Evolutionary conservation across 306 rosid species (phyloP).

Genomic region (Trichosanthes truncata): DNA sequence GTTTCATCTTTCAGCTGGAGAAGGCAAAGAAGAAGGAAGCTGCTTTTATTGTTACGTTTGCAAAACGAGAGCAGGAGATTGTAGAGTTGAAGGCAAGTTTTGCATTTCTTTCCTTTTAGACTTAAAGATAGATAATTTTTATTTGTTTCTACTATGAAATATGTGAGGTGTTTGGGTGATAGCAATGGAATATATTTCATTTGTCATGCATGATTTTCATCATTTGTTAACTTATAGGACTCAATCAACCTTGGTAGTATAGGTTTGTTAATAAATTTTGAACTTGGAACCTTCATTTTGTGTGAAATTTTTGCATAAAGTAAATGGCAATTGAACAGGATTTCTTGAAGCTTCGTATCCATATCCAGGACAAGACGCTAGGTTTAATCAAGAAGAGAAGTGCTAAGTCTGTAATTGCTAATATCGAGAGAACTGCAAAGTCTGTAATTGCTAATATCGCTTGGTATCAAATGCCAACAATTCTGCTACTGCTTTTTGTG

Average conservation of each 20-base stretch:
- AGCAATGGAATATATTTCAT: not conserved
- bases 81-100: slow-evolving; percentile 76
- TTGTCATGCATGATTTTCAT: not conserved
- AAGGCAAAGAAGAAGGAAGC: slow-evolving; percentile 98
- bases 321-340: not conserved
- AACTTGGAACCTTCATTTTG: not conserved
- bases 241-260: not conserved
- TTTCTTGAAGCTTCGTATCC: not conserved
- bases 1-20: slow-evolving; percentile 47
- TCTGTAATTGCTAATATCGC: not conserved
- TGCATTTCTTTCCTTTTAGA: not conserved
- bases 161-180: not conserved
- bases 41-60: slow-evolving; percentile 84
- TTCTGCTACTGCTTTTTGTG: not conserved
- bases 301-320: not conserved
- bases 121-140: not conserved
- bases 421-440: no score
- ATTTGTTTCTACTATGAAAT: not conserved
- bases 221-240: not conserved
- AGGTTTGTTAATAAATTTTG: not conserved
- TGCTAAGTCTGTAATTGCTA: not conserved
- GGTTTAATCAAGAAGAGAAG: not conserved
- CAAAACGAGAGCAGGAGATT: slow-evolving; percentile 90
- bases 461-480: not conserved
- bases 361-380: not conserved